Conservation (phyloP, 495 filamentous ascomycete species). For the Penicillium antarcticum region DNA sequence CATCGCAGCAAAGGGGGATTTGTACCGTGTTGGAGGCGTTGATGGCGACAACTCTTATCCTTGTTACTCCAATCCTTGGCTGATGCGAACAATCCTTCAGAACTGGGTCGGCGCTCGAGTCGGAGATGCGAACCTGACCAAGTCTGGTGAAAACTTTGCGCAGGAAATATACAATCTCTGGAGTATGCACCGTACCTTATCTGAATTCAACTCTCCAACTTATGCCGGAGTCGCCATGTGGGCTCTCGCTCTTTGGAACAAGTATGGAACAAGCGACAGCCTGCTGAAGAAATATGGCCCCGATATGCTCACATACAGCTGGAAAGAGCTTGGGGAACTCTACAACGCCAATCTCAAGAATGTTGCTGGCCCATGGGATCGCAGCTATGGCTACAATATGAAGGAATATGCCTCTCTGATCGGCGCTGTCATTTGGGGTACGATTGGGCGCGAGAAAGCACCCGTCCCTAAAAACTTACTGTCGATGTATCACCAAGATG, state of each 20-base stretch:
- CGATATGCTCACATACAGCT: conserved; percentile 27
- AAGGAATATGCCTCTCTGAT: conserved; percentile 36
- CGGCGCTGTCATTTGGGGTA: conserved; percentile 33
- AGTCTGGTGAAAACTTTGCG: conserved; percentile 30
- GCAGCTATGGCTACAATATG: conserved; percentile 44
- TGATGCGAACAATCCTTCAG: conserved; percentile 40
- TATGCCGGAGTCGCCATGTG: conserved; percentile 42
- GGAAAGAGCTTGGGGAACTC: conserved; percentile 28
- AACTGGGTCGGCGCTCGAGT: conserved; percentile 35
- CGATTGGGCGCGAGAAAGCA: conserved; percentile 28
- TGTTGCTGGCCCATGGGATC: conserved; percentile 42
- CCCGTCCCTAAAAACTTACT: conserved; percentile 20
- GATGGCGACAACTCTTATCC: conserved; percentile 44
- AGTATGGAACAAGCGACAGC: conserved; percentile 27
- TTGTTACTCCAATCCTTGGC: conserved; percentile 39
- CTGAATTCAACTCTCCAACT: conserved; percentile 43
- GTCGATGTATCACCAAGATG: conserved; percentile 35
- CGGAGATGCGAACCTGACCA: conserved; percentile 36
- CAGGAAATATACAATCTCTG: conserved; percentile 36
- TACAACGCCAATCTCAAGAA: conserved; percentile 39
- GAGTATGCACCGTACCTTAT: conserved; percentile 31
- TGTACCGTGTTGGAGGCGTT: conserved; percentile 40
- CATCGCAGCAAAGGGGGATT: conserved; percentile 36
- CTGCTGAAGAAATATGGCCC: conserved; percentile 29
- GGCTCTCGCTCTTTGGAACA: conserved; percentile 37